A percentile compares a stretch with the other conserved stretches of the same genome.
Evolutionary conservation across 257 asterid genomes (phyloP).

Genomic region (Ophiorrhiza pumila): DNA sequence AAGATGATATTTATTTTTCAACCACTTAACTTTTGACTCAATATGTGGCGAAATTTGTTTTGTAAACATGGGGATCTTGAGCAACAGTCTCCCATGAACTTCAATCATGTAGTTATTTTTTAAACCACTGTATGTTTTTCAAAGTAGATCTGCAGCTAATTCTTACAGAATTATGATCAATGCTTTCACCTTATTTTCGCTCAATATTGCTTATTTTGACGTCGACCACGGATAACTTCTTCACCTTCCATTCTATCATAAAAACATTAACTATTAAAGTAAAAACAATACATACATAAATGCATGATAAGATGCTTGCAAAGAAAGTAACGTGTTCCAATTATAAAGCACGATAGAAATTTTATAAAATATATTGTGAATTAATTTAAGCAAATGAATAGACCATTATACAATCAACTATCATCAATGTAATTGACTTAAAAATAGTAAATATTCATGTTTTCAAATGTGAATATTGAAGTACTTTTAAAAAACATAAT

Average conservation of each 20-base stretch:
- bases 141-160: background rate
- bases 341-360: no score
- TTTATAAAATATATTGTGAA: no score
- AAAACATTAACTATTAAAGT: background rate
- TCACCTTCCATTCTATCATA: background rate
- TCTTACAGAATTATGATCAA: background rate
- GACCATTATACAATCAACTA: no score
- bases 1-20: background rate
- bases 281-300: no score
- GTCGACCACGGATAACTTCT: background rate
- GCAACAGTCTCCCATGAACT: background rate
- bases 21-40: conserved; percentile 6
- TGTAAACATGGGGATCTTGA: background rate
- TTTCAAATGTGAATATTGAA: background rate
- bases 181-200: background rate
- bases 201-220: background rate
- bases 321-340: no score
- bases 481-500: background rate
- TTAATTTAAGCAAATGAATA: no score
- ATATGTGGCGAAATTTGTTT: conserved; percentile 3
- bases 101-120: background rate
- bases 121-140: background rate
- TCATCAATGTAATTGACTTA: no score
- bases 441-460: no score
- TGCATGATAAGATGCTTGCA: no score